Percentiles rank a stretch among this genome's conserved stretches.
Evolutionary conservation across 1,139 yeast species (phyloP).

Genomic region (Kodamaea plutei): DNA sequence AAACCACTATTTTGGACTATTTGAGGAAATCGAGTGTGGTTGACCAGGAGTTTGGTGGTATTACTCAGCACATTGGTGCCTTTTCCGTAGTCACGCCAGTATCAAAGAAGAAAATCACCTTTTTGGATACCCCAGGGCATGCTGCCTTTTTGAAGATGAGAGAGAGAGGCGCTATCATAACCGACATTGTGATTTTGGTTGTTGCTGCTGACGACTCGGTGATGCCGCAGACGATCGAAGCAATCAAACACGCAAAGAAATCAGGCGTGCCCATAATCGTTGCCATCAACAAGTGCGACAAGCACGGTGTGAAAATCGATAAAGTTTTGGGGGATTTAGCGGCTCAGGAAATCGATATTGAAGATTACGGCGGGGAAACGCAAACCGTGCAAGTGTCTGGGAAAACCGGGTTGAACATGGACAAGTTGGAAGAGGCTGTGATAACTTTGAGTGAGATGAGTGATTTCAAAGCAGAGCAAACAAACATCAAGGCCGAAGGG

Average conservation of each 20-base stretch:
- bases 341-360: constrained; percentile 75
- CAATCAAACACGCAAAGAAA: constrained; percentile 85
- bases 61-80: constrained; percentile 97
- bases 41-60: constrained; percentile 88
- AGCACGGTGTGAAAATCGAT: constrained; percentile 65
- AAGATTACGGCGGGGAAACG: constrained; percentile 93
- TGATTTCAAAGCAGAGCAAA: constrained; percentile 67
- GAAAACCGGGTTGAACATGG: constrained; percentile 78
- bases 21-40: constrained; percentile 82
- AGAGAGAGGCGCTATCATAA: constrained; percentile 90
- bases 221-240: constrained; percentile 96
- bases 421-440: constrained; percentile 83
- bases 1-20: constrained; percentile 86
- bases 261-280: constrained; percentile 85
- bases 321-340: constrained; percentile 77
- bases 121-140: constrained; percentile 97
- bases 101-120: constrained; percentile 74
- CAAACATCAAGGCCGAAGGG: constrained; percentile 65
- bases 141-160: constrained; percentile 96
- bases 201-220: constrained; percentile 99
- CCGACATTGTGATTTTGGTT: constrained; percentile 87
- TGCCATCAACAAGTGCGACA: constrained; percentile 91
- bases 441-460: constrained; percentile 78
- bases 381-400: constrained; percentile 90
- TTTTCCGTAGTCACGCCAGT: constrained; percentile 78